phyloP scores from a whole-genome alignment of 83 land plant species.

The Larix sibirica region DNA sequence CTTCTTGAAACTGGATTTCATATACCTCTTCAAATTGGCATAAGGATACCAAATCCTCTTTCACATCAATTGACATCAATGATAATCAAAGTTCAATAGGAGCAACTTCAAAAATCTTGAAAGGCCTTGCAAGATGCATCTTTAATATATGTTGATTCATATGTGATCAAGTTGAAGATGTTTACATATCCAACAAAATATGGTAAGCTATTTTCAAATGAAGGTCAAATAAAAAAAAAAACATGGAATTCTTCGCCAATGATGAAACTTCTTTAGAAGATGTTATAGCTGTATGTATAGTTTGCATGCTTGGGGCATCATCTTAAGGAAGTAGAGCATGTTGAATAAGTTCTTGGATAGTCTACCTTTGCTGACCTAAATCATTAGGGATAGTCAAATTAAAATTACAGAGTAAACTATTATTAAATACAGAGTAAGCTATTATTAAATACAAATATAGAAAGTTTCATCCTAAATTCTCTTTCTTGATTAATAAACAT shows the following conservation, averaged over 20 bases:
- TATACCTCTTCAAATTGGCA: too few species aligned
- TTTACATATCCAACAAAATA: slow-evolving; percentile 45
- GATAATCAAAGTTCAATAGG: neutral
- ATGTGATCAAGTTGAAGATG: slow-evolving; percentile 56
- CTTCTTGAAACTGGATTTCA: too few species aligned
- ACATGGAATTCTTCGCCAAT: neutral
- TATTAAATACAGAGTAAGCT: too few species aligned
- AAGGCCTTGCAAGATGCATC: slow-evolving; percentile 36
- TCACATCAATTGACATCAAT: too few species aligned
- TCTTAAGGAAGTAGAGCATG: too few species aligned
- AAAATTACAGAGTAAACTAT: too few species aligned
- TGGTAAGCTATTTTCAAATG: slow-evolving; percentile 32
- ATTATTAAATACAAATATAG: too few species aligned
- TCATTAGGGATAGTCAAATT: neutral
- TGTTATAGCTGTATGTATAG: neutral
- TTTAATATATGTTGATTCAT: slow-evolving; percentile 52
- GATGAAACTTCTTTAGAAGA: neutral
- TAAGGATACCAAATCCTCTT: too few species aligned
- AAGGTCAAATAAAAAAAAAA: neutral
- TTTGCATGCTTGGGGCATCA: too few species aligned
- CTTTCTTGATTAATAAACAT: neutral
- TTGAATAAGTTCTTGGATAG: too few species aligned
- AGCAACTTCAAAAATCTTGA: slow-evolving; percentile 22
- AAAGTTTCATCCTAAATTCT: neutral
- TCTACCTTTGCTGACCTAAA: neutral